Base-by-base conservation (phyloP, 2,329 filamentous ascomycete species). In the Lachnellula subtilissima region DNA sequence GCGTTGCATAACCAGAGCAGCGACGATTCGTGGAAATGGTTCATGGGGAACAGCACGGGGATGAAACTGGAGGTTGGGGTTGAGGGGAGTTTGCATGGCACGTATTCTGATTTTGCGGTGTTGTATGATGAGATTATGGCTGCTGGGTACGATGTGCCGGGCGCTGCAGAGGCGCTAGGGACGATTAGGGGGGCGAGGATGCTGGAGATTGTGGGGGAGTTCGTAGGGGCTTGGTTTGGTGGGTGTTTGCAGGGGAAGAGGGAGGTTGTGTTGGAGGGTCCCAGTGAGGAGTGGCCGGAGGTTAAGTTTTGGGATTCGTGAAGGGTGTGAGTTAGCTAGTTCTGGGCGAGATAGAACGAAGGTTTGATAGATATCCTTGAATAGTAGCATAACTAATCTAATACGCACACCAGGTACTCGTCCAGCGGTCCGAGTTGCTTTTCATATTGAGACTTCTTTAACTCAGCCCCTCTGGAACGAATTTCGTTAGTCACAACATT, bases 21-120 rank as follows among this genome's bases (percentile, higher is more conserved):
- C 32, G 58, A 60, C 35, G 32, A 35, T 9, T 45, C 56, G 7
- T 72, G 67, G 66, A 53, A n/a, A 5, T 15, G 49, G 14, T 65
- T 67, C 28, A 63, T 58, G 51, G 54, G 58, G 6, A 46, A 53
- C 23, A 39, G 42, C 12, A 49, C 50, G 35, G 59, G 61, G 4
- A 70, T 65, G 67, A 60, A 61, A 19, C 60, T 60, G 50, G 64
- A 71, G 55, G 40, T 71, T 5, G 64, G 53, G 17, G n/a, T 71
- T 8, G 43, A 52, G 7, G 61, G 62, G 19, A 61, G 64, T 4
- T 48, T 52, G 12, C 71, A 73, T 55, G 56, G 55, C 12, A 63
- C 61, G 7, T 71, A 63, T 55, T 58, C 57, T 7, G 71, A 72
- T 54, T 58, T 63, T 12, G 56, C 59, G 6, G 48, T 53, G 5